phyloP scores from a whole-genome alignment of 768 basidiomycete species.

The Leucocoprinus birnbaumii region DNA sequence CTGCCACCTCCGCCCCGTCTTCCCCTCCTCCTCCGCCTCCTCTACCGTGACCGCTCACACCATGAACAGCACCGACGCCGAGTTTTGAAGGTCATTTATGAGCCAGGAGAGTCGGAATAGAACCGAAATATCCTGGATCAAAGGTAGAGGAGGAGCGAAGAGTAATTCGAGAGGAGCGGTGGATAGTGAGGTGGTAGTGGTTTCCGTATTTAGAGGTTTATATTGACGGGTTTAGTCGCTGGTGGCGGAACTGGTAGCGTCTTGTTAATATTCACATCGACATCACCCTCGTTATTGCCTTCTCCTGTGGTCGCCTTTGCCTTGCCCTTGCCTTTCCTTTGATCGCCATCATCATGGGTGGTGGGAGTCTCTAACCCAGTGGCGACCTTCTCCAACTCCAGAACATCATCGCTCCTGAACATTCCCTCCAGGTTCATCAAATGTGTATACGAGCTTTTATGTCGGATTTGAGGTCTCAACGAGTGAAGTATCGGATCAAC shows the following conservation, averaged over 20 bases:
- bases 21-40: no score
- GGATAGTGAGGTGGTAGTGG: no score
- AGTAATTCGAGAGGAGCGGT: neutral
- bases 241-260: conserved; percentile 49
- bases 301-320: neutral
- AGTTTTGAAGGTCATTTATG: conserved; percentile 19
- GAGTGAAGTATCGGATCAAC: conserved; percentile 47
- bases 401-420: conserved; percentile 58
- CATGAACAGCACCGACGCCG: no score
- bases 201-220: no score
- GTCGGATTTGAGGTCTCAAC: conserved; percentile 68
- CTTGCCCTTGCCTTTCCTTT: conserved; percentile 18
- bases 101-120: conserved; percentile 48
- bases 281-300: neutral
- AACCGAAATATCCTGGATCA: no score
- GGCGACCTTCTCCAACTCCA: conserved; percentile 70
- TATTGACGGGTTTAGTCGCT: conserved; percentile 1
- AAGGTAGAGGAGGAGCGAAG: neutral
- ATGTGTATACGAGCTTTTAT: conserved; percentile 51
- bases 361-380: conserved; percentile 17
- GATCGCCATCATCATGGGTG: conserved; percentile 15
- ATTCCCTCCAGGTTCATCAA: conserved; percentile 37
- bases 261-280: conserved; percentile 38
- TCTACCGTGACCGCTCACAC: no score
- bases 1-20: no score